phyloP scores from a whole-genome alignment of 2,329 filamentous ascomycete genomes.

The Colletotrichum musae region DNA sequence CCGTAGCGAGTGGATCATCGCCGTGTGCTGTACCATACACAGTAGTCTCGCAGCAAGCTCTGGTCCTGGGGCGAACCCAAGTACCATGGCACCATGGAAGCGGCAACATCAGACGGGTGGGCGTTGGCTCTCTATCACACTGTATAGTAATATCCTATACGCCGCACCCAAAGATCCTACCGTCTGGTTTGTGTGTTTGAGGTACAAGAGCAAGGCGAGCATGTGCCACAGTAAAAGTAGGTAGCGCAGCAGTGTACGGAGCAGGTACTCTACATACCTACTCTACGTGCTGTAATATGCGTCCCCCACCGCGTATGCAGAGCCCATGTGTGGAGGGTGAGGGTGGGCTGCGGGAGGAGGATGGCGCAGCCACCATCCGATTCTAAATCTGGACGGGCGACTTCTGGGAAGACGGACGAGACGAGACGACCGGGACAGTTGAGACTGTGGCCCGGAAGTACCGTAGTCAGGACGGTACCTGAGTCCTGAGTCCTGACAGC shows the following conservation, averaged over 20 bases:
- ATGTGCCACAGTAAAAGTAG: no score
- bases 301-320: neutral
- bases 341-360: conserved; percentile 43
- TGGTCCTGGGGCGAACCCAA: conserved; percentile 47
- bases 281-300: conserved; percentile 1
- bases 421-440: conserved; percentile 18
- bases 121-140: conserved; percentile 16
- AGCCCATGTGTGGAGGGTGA: conserved; percentile 16
- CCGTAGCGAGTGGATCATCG: conserved; percentile 43
- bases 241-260: no score
- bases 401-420: conserved; percentile 22
- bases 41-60: conserved; percentile 50
- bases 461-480: conserved; percentile 37
- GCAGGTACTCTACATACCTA: no score
- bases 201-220: neutral
- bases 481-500: neutral
- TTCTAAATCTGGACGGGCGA: conserved; percentile 55
- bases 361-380: conserved; percentile 53
- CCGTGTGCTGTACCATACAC: no score
- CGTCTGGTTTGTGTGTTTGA: conserved; percentile 23
- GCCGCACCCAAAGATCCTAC: no score
- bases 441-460: conserved; percentile 34
- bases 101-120: conserved; percentile 56
- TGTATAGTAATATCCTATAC: neutral
- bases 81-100: conserved; percentile 46